Percentiles rank a stretch among this genome's conserved stretches.
phyloP scores from a whole-genome alignment of 768 basidiomycete genomes.

The Rhizopogon vesiculosus region DNA sequence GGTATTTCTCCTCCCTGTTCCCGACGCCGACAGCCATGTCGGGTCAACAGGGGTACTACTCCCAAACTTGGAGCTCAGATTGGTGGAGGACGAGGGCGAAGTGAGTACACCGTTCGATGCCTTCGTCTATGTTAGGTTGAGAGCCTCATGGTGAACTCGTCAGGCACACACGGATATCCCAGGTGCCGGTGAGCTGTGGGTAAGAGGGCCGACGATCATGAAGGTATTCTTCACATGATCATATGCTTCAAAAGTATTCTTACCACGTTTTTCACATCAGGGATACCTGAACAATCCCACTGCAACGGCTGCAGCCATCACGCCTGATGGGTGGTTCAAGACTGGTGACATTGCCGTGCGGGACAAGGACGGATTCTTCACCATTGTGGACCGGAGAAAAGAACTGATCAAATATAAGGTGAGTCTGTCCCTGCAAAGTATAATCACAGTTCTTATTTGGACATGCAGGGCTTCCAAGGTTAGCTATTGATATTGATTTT shows the following conservation, averaged over 20 bases:
- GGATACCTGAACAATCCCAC: conserved; percentile 72
- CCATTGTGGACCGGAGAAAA: conserved; percentile 70
- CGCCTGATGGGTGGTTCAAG: conserved; percentile 78
- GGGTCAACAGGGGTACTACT: conserved; percentile 68
- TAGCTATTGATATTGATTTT: conserved; percentile 7
- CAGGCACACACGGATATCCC: conserved; percentile 23
- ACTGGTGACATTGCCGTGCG: conserved; percentile 77
- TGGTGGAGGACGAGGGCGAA: conserved; percentile 62
- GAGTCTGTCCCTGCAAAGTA: neutral
- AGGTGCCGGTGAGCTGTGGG: conserved; percentile 76
- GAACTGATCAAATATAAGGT: conserved; percentile 77
- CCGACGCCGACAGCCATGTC: conserved; percentile 41
- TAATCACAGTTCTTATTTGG: neutral
- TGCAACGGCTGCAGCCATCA: conserved; percentile 69
- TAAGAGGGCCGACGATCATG: conserved; percentile 76
- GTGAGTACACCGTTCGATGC: conserved; percentile 4
- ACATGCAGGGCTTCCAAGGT: conserved; percentile 70
- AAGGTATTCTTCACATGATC: conserved; percentile 40
- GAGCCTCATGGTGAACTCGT: neutral
- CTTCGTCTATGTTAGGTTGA: neutral
- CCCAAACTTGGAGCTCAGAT: conserved; percentile 70
- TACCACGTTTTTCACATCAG: conserved; percentile 24
- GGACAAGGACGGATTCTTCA: conserved; percentile 68
- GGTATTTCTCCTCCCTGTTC: conserved; percentile 47
- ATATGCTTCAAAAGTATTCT: neutral